Conservation (phyloP, 371 early-diverging fungal species). For the Actinomortierella ambigua region DNA sequence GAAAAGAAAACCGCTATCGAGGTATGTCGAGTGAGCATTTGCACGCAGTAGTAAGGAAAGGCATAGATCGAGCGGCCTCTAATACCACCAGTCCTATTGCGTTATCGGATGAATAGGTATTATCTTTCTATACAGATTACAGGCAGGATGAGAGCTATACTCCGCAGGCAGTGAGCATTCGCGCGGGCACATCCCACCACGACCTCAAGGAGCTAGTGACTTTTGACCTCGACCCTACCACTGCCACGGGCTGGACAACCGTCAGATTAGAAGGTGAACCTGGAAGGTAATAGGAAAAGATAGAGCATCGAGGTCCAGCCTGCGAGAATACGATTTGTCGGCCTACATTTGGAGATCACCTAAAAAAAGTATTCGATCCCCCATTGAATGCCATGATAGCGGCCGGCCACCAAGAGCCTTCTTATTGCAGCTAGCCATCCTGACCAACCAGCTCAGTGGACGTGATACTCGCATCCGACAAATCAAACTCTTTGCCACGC, state of each 20-base stretch:
- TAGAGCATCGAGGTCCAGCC: no score
- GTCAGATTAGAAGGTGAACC: conserved; percentile 57
- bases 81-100: conserved; percentile 33
- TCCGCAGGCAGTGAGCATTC: conserved; percentile 73
- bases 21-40: conserved; percentile 48
- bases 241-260: conserved; percentile 78
- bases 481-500: conserved; percentile 69
- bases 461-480: conserved; percentile 91
- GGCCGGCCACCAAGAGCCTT: conserved; percentile 61
- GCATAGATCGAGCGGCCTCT: conserved; percentile 43
- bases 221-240: conserved; percentile 55
- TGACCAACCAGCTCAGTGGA: conserved; percentile 88
- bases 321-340: no score
- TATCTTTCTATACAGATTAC: conserved; percentile 79
- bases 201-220: conserved; percentile 65
- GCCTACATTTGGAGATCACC: no score
- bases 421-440: conserved; percentile 78
- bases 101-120: conserved; percentile 46
- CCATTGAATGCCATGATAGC: no score
- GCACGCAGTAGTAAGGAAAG: no score
- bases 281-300: conserved; percentile 48
- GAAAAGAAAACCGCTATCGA: conserved; percentile 59
- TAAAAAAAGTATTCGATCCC: no score
- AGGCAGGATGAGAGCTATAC: conserved; percentile 94
- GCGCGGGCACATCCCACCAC: conserved; percentile 76